A percentile compares a stretch with the other conserved stretches of the same genome.
Conservation (phyloP, 2,329 filamentous ascomycete genomes). For the Fulvia fulva region DNA sequence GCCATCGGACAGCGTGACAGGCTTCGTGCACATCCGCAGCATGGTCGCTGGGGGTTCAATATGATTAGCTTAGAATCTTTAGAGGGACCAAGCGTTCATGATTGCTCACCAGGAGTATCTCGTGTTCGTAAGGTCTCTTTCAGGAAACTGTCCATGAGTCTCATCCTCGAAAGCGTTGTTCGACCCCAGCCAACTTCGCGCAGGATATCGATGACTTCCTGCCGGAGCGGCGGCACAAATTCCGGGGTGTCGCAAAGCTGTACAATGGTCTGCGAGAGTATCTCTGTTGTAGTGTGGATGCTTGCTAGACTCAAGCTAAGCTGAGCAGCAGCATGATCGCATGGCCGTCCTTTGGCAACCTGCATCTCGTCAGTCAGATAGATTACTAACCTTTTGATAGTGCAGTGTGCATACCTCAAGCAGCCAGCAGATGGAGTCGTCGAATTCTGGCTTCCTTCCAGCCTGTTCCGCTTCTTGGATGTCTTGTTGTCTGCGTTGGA, state of each 20-base stretch:
- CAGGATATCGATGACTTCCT: slow-evolving; percentile 24
- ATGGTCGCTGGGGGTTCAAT: slow-evolving; percentile 2
- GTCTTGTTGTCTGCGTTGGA: not conserved
- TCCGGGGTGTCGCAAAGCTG: slow-evolving; percentile 25
- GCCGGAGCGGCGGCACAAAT: slow-evolving; percentile 19
- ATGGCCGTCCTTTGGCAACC: slow-evolving; percentile 10
- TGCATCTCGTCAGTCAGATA: not conserved
- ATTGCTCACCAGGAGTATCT: not conserved
- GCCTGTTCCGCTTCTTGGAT: not conserved
- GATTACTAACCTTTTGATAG: not conserved
- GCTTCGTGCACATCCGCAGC: not conserved
- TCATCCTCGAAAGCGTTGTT: slow-evolving; percentile 26
- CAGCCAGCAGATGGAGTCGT: slow-evolving; percentile 23
- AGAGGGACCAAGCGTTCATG: slow-evolving; percentile 5
- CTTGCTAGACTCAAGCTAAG: slow-evolving; percentile 13
- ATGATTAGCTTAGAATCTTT: no score
- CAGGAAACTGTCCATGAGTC: slow-evolving; percentile 15
- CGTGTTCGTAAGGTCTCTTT: slow-evolving; percentile 4
- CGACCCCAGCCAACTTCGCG: slow-evolving; percentile 19
- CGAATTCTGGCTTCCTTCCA: slow-evolving; percentile 5
- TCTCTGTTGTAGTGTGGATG: slow-evolving; percentile 23
- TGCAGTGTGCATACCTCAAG: slow-evolving; percentile 5
- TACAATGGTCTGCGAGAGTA: slow-evolving; percentile 6
- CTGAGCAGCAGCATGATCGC: slow-evolving; percentile 4
- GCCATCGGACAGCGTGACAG: slow-evolving; percentile 13